These are phyloP conservation scores for Backusella macrospora DNA, from an alignment of 192 early-diverging fungal species.

Conservation along the genomic window DNA sequence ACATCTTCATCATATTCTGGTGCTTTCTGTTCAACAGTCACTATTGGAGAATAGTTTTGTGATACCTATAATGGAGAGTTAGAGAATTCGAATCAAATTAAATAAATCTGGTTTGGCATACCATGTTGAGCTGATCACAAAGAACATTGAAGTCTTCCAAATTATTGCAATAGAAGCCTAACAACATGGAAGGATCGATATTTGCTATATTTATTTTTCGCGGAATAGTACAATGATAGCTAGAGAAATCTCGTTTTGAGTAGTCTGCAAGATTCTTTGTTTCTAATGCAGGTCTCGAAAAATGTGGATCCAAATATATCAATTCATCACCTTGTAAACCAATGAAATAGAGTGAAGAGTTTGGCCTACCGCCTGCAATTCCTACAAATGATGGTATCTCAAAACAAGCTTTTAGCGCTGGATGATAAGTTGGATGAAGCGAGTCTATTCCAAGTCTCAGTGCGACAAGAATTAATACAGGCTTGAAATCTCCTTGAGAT, in stretches of 20 bases:
- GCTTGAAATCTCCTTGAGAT: constrained; percentile 47
- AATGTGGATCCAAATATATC: constrained; percentile 94
- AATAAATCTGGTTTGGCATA: constrained; percentile 19
- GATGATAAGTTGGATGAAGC: constrained; percentile 86
- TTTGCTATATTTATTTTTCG: constrained; percentile 73
- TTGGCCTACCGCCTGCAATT: constrained; percentile 95
- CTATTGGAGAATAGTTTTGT: constrained; percentile 50
- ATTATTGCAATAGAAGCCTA: constrained; percentile 83
- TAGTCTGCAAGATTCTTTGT: constrained; percentile 51
- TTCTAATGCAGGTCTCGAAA: constrained; percentile 68
- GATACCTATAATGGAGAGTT: constrained; percentile 42
- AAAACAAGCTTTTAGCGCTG: constrained; percentile 74
- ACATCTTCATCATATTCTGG: constrained; percentile 68
- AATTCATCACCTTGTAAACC: constrained; percentile 82
- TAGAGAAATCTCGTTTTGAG: constrained; percentile 63
- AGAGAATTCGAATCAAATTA: constrained; percentile 15
- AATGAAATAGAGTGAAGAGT: constrained; percentile 92
- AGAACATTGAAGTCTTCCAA: constrained; percentile 63
- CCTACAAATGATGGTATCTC: constrained; percentile 79
- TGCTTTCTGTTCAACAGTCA: constrained; percentile 65
- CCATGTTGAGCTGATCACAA: constrained; percentile 50
- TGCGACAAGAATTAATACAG: constrained; percentile 83
- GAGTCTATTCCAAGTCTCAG: constrained; percentile 88
- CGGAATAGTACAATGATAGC: constrained; percentile 82
- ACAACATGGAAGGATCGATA: constrained; percentile 92